Evolutionary conservation across 441 rosid genomes (phyloP), one percentile per base, ranked within the genome.

Genomic region (Raphanus hybrid): DNA sequence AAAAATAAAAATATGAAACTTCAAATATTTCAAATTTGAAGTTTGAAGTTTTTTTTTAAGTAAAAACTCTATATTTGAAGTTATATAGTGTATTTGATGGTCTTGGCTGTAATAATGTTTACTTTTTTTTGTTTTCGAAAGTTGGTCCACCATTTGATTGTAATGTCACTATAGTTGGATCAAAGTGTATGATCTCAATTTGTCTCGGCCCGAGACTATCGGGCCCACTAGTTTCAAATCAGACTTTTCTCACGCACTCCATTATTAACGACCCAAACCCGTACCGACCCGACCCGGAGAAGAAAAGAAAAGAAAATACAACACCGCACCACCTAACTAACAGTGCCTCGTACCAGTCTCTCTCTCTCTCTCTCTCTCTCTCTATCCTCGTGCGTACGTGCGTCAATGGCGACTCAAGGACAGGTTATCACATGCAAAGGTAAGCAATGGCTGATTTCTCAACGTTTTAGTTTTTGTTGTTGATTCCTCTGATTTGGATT

Each of bases 401-500:
- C 78, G 16, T 60, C 82, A 59, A 88, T 94, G 97, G 86, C 94
- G 54, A 89, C 97, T 64, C 84, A 87, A 57, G 92, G 93, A 61
- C 90, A 95, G 75, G 86, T 89, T 70, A 91, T 94, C 87, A 94
- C 96, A 29, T 94, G 99, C 91, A 90, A 92, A 89, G 99, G 97
- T 94, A 78, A 0, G 61, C 52, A 43, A 11, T 0, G 0, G 4
- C 1, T 43, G 52, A 43, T n/a, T 5, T 5, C 3, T n/a, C 52
- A 1, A 11, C 52, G 6, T 12, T 45, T 12, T 4, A 12, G 8
- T 3, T 43, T 4, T 11, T 43, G 15, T 45, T 45, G 60, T 7
- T 8, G 58, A 52, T 52, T 52, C 32, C 61, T 20, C 62, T 58
- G 62, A 58, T 58, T 9, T 23, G 1, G 32, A 18, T 8, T 55